phyloP scores from a whole-genome alignment of 2,329 filamentous ascomycete genomes.

The Colletotrichum acutatum region DNA sequence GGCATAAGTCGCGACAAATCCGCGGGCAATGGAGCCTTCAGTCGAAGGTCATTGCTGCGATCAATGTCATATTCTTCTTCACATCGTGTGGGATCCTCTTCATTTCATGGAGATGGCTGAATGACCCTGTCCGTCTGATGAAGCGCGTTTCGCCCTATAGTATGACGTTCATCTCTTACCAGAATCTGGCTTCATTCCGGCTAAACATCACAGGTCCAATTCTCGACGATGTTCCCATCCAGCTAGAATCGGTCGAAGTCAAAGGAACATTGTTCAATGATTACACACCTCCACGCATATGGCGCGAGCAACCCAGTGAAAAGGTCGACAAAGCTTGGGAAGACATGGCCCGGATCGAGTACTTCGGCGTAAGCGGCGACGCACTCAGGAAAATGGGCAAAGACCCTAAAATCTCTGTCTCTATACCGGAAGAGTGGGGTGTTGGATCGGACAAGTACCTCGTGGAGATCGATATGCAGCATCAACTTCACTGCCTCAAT shows the following conservation, averaged over 20 bases:
- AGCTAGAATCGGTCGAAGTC: conserved; percentile 19
- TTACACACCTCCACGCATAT: conserved; percentile 45
- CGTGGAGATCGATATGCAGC: conserved; percentile 30
- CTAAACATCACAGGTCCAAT: conserved; percentile 4
- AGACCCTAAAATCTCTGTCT: conserved; percentile 23
- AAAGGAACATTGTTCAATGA: conserved; percentile 33
- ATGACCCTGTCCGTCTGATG: conserved; percentile 24
- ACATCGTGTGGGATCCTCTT: conserved; percentile 12
- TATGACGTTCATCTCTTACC: not conserved
- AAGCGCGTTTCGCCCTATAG: conserved; percentile 28
- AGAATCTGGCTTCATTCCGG: accelerated
- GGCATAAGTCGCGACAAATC: not conserved
- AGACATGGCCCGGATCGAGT: conserved; percentile 23
- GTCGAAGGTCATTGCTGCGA: not conserved
- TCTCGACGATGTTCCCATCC: conserved; percentile 16
- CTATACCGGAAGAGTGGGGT: conserved; percentile 30
- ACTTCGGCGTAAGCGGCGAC: conserved; percentile 26
- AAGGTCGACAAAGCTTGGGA: conserved; percentile 40
- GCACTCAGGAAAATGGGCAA: conserved; percentile 30
- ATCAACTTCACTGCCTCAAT: conserved; percentile 30
- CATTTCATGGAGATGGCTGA: conserved; percentile 12
- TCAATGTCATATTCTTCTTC: conserved; percentile 14
- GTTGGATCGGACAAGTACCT: conserved; percentile 26
- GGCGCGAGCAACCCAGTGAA: conserved; percentile 32
- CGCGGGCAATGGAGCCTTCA: conserved; percentile 3